These are phyloP conservation scores for Umbellularia californica DNA, from an alignment of 164 flowering plant genomes.

Conservation along the genomic window DNA sequence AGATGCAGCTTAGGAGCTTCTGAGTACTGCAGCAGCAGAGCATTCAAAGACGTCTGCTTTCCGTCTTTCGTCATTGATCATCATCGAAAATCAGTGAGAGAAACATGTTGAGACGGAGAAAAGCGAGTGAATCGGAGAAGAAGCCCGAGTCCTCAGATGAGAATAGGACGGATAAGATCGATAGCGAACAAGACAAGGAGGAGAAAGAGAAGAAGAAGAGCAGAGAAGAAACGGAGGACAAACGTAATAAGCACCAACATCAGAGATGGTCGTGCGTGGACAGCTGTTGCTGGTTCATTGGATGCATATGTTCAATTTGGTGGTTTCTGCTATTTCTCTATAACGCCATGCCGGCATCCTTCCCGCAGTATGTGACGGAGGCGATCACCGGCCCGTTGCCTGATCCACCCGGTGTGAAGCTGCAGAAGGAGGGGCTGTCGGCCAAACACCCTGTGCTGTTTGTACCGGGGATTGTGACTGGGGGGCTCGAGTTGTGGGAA, in stretches of 20 bases:
- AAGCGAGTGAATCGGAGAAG: constrained; percentile 20
- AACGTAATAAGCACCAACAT: constrained; percentile 3
- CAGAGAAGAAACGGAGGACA: too few relatives aligned
- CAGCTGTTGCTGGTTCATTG: constrained; percentile 62
- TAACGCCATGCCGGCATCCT: constrained; percentile 81
- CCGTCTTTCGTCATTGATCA: too few relatives aligned
- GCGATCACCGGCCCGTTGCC: constrained; percentile 90
- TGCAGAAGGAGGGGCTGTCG: constrained; percentile 66
- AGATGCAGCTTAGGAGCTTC: too few relatives aligned
- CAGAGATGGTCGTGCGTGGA: constrained; percentile 42
- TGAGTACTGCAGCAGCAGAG: too few relatives aligned
- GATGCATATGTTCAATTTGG: constrained; percentile 53
- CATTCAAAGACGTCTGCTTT: not conserved
- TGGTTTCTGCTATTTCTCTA: constrained; percentile 56
- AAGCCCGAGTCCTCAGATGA: constrained; percentile 3
- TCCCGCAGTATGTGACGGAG: constrained; percentile 90
- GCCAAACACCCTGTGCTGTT: constrained; percentile 93
- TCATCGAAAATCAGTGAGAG: not conserved
- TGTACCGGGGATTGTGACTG: constrained; percentile 97
- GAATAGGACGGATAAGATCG: constrained; percentile 8
- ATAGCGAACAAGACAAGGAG: constrained; percentile 7
- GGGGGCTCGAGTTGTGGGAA: constrained; percentile 95
- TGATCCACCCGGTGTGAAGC: constrained; percentile 88
- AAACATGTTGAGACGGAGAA: constrained; percentile 29
- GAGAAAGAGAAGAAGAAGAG: not conserved